A percentile compares a stretch with the other conserved stretches of the same genome.
Conservation (phyloP, 2,329 filamentous ascomycete genomes). For the Colletotrichum musae region DNA sequence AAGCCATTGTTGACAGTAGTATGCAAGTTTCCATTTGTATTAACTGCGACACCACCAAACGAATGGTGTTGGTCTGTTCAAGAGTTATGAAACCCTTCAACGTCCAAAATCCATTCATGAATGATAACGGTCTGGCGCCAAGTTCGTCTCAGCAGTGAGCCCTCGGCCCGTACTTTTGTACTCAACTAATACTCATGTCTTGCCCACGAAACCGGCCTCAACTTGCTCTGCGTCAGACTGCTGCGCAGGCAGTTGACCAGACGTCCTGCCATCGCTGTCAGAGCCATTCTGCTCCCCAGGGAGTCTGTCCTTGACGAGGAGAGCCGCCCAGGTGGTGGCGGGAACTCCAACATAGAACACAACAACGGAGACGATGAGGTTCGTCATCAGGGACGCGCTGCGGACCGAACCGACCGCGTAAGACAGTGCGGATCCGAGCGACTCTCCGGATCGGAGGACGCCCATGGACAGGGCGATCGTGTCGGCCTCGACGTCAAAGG, state of each 20-base stretch:
- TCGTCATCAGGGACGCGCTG: conserved; percentile 59
- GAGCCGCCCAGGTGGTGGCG: conserved; percentile 23
- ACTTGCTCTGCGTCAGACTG: conserved; percentile 23
- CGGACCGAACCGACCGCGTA: conserved; percentile 64
- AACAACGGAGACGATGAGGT: conserved; percentile 62
- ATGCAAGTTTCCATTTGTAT: no score
- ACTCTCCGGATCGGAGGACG: conserved; percentile 63
- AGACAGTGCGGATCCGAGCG: conserved; percentile 60
- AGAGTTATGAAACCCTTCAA: no score
- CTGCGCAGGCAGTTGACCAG: neutral
- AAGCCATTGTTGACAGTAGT: no score
- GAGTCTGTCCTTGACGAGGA: conserved; percentile 21
- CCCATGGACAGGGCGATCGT: conserved; percentile 64
- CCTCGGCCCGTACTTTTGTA: no score
- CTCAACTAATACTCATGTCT: neutral
- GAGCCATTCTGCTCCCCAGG: conserved; percentile 11
- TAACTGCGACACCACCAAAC: no score
- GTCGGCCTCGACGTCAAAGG: conserved; percentile 65
- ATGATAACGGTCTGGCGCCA: no score
- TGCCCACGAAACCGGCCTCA: neutral
- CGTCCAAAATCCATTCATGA: no score
- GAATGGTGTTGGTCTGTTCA: no score
- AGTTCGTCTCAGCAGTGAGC: no score
- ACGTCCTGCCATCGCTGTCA: neutral
- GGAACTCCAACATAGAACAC: conserved; percentile 56